Base-by-base conservation (phyloP, 768 basidiomycete species). In the Amanita thiersii region DNA sequence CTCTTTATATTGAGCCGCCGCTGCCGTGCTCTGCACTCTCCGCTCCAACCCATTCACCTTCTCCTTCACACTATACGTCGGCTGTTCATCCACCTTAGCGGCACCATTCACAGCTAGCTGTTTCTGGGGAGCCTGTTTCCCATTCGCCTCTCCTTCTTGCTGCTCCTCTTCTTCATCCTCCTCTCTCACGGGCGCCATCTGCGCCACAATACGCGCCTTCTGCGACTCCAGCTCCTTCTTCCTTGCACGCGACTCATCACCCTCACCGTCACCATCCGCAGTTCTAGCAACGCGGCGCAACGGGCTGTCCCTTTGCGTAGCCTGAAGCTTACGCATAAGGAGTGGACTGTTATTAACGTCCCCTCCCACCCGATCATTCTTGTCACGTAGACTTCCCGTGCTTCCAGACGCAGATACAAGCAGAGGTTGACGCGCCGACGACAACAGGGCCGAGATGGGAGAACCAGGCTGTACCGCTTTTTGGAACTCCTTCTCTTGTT, bases 401-500 rank as follows among this genome's bases (percentile, higher is more conserved):
- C 35, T 54, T 6, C 55, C 52, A 12, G 60, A 66, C 15, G 67
- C 71, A 14, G 70, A 71, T 61, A 91, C 84, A 37, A 94, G 65
- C 29, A 96, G 67, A 0, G 92, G 92, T 58, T 91, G 87, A 44
- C 84, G 73, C 4, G 92, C 92, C 2, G 89, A 91, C 50, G 77
- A 84, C 52, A 99, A 73, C 37, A 99, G 64, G 2, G 88, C 89
- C 20, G 88, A 87, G 46, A 99, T 93, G 0, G 96, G 96, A 47
- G 85, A 88, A 31, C 88, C 91, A 4, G 93, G 94, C 55, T 92
- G 89, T 1, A 98, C 88, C 1, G 92, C 96, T 53, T 85, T 82
- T 66, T 86, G 84, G 81, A 98, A 97, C 60, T 98, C 96, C 58
- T 84, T 83, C 73, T 99, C 96, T 56, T 90, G 87, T 52, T 89